phyloP scores from a whole-genome alignment of 169 alveolate species.

The Theileria orientalis region DNA sequence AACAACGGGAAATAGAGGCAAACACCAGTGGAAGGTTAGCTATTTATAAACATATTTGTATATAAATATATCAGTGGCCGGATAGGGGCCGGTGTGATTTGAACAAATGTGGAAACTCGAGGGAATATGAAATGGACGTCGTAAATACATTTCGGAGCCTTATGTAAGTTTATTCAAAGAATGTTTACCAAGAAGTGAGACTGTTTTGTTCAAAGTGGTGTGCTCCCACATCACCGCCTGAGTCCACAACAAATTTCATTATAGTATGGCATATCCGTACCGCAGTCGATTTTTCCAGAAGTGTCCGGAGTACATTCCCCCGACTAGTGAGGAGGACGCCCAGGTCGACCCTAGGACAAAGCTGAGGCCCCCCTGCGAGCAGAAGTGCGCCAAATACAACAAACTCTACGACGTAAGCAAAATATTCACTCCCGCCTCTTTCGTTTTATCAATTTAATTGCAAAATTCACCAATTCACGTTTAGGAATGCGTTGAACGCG shows the following conservation, averaged over 20 bases:
- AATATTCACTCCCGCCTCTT: not conserved
- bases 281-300: slow-evolving; percentile 46
- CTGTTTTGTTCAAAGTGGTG: not conserved
- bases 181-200: too few species aligned
- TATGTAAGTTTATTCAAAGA: too few species aligned
- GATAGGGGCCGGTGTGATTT: too few species aligned
- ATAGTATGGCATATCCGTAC: slow-evolving; percentile 63
- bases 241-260: too few species aligned
- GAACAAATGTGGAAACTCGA: too few species aligned
- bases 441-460: not conserved
- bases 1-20: not conserved
- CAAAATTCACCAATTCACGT: not conserved
- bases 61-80: too few species aligned
- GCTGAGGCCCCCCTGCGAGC: slow-evolving; percentile 57
- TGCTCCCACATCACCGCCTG: not conserved
- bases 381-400: slow-evolving; percentile 58
- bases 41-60: not conserved
- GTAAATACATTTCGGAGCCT: too few species aligned
- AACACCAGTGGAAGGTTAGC: not conserved
- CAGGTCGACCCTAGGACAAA: slow-evolving; percentile 57
- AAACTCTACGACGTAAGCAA: slow-evolving; percentile 59
- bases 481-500: slow-evolving; percentile 63
- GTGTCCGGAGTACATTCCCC: slow-evolving; percentile 64
- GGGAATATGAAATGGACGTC: too few species aligned
- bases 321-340: slow-evolving; percentile 65